A percentile compares a stretch with the other conserved stretches of the same genome.
Evolutionary conservation across 306 rosid species (phyloP).

Genomic region (Inga leiocalycina): DNA sequence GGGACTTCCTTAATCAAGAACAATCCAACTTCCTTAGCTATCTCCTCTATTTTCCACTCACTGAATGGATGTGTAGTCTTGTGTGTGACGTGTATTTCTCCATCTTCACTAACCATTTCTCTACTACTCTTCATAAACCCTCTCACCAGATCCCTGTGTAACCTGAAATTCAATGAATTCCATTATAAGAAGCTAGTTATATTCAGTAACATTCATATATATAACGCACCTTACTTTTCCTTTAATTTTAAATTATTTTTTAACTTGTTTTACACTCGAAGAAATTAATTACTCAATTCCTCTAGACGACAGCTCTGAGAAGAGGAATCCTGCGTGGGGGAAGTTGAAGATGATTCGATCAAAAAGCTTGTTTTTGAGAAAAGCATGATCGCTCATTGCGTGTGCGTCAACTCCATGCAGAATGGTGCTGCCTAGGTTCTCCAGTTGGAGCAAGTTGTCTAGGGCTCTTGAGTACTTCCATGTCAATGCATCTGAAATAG

Average conservation of each 20-base stretch:
- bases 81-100: slow-evolving; percentile 53
- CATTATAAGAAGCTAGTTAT: too few species aligned
- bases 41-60: slow-evolving; percentile 34
- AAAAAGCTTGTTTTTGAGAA: background rate
- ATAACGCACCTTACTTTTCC: too few species aligned
- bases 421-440: slow-evolving; percentile 24
- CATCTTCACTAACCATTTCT: slow-evolving; percentile 8
- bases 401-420: slow-evolving; percentile 33
- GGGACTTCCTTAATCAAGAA: background rate
- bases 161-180: too few species aligned
- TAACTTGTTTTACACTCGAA: too few species aligned
- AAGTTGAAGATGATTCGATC: slow-evolving; percentile 20
- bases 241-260: too few species aligned
- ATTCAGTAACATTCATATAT: too few species aligned
- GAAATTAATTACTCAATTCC: too few species aligned
- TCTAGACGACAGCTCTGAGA: too few species aligned
- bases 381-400: background rate
- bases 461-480: background rate
- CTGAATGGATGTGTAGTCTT: slow-evolving; percentile 36
- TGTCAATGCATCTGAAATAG: background rate
- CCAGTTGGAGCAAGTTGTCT: slow-evolving; percentile 28
- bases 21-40: slow-evolving; percentile 17
- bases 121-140: slow-evolving; percentile 33
- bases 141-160: slow-evolving; percentile 10
- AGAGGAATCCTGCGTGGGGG: slow-evolving; percentile 43